phyloP scores from a whole-genome alignment of 306 rosid genomes.

The barrel medic (Medicago truncatula) region DNA sequence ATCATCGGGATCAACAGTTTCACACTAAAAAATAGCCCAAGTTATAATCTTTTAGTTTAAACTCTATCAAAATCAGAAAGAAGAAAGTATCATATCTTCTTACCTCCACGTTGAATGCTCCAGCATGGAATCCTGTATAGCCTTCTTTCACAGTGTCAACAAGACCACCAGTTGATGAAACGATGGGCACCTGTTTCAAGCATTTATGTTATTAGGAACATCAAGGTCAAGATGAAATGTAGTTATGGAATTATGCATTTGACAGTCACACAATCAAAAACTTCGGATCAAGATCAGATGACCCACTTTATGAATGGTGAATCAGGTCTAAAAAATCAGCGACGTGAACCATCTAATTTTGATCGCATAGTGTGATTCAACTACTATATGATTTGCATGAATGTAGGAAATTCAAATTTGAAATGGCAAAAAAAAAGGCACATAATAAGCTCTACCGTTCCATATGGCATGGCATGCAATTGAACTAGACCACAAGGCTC shows the following conservation, averaged over 20 bases:
- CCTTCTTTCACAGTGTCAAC: constrained; percentile 90
- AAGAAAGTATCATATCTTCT: constrained; percentile 13
- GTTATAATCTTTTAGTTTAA: constrained; percentile 26
- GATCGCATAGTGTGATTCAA: not conserved
- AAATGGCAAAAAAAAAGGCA: constrained; percentile 6
- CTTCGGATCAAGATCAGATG: not conserved
- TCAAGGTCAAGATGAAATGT: not conserved
- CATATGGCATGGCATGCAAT: constrained; percentile 83
- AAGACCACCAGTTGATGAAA: constrained; percentile 84
- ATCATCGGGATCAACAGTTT: constrained; percentile 69
- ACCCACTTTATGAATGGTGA: not conserved
- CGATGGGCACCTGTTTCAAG: constrained; percentile 66
- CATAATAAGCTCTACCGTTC: constrained; percentile 56
- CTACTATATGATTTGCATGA: not conserved
- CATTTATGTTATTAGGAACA: constrained; percentile 18
- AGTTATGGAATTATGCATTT: not conserved
- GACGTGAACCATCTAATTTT: not conserved
- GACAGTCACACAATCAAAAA: not conserved
- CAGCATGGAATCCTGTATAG: constrained; percentile 80
- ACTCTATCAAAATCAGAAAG: not conserved
- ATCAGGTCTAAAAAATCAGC: not conserved
- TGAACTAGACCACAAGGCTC: constrained; percentile 93
- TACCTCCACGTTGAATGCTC: constrained; percentile 67
- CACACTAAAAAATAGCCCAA: constrained; percentile 60
- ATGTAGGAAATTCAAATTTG: not conserved